These are phyloP conservation scores for Fusarium pseudograminearum DNA, from an alignment of 2,329 filamentous ascomycete genomes.

Conservation along the genomic window DNA sequence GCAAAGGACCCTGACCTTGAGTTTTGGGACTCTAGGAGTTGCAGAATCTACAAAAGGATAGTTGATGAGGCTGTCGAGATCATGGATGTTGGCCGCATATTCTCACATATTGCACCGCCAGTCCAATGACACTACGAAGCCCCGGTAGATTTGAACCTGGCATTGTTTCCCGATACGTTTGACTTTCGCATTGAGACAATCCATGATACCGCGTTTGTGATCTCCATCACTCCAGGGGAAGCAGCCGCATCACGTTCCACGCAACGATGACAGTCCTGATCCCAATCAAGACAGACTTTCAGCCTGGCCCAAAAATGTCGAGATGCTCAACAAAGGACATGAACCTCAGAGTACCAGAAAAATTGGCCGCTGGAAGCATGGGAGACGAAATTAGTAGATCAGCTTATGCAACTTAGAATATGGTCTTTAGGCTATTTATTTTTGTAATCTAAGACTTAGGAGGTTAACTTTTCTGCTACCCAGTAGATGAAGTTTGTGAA, in stretches of 20 bases:
- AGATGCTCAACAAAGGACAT: background rate
- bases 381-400: no score
- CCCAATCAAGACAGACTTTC: background rate
- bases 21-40: background rate
- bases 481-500: no score
- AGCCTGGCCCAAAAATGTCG: background rate
- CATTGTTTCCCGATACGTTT: background rate
- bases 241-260: background rate
- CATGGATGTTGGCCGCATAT: background rate
- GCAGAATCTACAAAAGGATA: background rate
- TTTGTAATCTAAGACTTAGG: no score
- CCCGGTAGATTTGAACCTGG: background rate
- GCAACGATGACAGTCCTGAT: background rate
- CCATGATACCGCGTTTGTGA: background rate
- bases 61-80: background rate
- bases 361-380: no score
- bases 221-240: background rate
- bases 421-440: no score
- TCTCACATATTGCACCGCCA: conserved; percentile 6
- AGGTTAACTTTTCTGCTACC: no score
- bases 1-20: background rate
- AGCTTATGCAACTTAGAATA: no score
- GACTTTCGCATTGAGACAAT: conserved; percentile 10
- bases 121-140: background rate
- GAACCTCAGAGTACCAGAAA: no score